Percentiles rank a stretch among this genome's conserved stretches.
Conservation (phyloP, 176 grass and related monocot species). For the Pharus latifolius region DNA sequence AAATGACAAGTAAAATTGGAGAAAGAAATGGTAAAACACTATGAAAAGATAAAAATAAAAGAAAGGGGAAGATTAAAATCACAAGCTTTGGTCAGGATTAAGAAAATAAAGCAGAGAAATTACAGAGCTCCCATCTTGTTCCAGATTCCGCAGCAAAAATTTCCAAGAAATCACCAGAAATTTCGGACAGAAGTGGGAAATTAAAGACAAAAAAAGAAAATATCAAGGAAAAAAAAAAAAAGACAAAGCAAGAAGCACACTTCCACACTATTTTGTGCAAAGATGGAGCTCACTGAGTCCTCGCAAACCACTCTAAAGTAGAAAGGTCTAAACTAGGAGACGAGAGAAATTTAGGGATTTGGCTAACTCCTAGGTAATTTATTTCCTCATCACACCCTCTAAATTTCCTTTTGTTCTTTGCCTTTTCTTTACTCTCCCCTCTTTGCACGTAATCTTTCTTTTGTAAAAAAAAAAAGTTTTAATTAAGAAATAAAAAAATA, state of each 20-base stretch:
- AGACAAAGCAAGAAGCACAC: constrained; percentile 24
- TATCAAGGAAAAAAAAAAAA: background rate
- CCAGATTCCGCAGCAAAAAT: constrained; percentile 6
- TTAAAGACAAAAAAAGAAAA: constrained; percentile 35
- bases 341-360: constrained; percentile 35
- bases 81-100: constrained; percentile 18
- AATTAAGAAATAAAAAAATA: constrained; percentile 28
- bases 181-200: constrained; percentile 11
- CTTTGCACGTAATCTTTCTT: constrained; percentile 41
- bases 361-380: constrained; percentile 53
- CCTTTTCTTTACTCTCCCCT: constrained; percentile 31
- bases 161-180: constrained; percentile 33
- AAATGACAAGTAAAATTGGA: constrained; percentile 12
- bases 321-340: constrained; percentile 8
- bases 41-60: constrained; percentile 21
- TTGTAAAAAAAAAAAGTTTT: constrained; percentile 23
- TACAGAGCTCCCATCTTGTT: background rate
- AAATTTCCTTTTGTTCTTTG: constrained; percentile 15
- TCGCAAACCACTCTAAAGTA: constrained; percentile 24
- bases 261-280: constrained; percentile 2
- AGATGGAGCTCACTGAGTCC: constrained; percentile 21
- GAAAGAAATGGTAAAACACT: constrained; percentile 23
- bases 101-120: constrained; percentile 15
- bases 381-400: constrained; percentile 18
- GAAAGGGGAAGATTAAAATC: background rate